Evolutionary conservation across 345 rosid genomes (phyloP).

Genomic region (Populus simonii): DNA sequence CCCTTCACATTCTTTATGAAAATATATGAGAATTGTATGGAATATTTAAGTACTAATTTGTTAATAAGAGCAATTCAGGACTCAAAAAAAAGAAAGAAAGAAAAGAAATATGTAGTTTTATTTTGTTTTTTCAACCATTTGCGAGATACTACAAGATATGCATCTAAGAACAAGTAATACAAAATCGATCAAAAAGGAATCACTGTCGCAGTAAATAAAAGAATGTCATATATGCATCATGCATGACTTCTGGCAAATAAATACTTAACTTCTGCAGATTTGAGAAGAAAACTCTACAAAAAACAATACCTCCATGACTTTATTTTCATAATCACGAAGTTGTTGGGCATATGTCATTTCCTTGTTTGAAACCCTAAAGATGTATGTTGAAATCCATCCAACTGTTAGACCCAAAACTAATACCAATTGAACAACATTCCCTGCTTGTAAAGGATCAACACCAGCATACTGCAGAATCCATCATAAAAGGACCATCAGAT

Average conservation of each 20-base stretch:
- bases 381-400: conserved; percentile 91
- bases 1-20: neutral
- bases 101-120: no score
- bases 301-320: conserved; percentile 81
- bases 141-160: neutral
- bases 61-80: no score
- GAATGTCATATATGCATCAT: no score
- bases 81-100: no score
- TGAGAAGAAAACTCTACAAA: neutral
- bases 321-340: conserved; percentile 80
- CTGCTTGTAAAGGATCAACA: conserved; percentile 85
- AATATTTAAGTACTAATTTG: no score
- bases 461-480: conserved; percentile 58
- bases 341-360: conserved; percentile 98
- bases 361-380: conserved; percentile 91
- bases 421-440: conserved; percentile 81
- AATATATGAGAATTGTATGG: neutral
- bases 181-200: neutral
- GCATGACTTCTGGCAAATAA: neutral
- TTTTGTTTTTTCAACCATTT: neutral
- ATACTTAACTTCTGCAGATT: neutral
- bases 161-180: neutral
- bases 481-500: neutral
- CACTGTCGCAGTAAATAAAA: neutral
- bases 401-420: conserved; percentile 80